Evolutionary conservation across 257 asterid species (phyloP).

Genomic region (Penstemon barbatus): DNA sequence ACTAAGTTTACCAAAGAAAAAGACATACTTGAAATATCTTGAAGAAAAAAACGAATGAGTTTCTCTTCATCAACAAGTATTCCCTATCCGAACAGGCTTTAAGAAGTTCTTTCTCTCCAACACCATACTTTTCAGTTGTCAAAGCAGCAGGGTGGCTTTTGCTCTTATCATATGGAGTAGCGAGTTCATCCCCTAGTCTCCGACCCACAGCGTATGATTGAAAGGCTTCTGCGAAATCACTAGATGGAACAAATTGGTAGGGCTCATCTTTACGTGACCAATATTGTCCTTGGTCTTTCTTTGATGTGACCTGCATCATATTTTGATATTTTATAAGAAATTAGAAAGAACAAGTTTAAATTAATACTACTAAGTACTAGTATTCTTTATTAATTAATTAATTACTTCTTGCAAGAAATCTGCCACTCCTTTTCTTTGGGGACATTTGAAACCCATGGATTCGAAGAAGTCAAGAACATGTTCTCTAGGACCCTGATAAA

Average conservation of each 20-base stretch:
- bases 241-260: conserved; percentile 44
- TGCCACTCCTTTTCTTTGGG: conserved; percentile 61
- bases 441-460: conserved; percentile 67
- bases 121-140: conserved; percentile 50
- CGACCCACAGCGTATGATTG: conserved; percentile 39
- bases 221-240: conserved; percentile 56
- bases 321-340: background rate
- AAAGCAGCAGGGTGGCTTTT: conserved; percentile 67
- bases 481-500: conserved; percentile 67
- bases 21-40: conserved; percentile 52
- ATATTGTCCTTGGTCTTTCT: conserved; percentile 70
- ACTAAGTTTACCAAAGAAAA: conserved; percentile 11
- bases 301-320: conserved; percentile 58
- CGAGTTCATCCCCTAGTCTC: conserved; percentile 41
- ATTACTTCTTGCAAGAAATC: conserved; percentile 67
- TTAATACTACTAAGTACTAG: no score
- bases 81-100: conserved; percentile 64
- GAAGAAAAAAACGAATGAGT: conserved; percentile 55
- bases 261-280: conserved; percentile 57
- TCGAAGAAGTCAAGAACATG: conserved; percentile 50
- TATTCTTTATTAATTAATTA: no score
- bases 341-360: background rate
- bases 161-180: conserved; percentile 53
- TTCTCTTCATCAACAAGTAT: conserved; percentile 58
- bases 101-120: conserved; percentile 48